Base-by-base conservation (phyloP, 495 filamentous ascomycete species). In the Penicillium antarcticum region DNA sequence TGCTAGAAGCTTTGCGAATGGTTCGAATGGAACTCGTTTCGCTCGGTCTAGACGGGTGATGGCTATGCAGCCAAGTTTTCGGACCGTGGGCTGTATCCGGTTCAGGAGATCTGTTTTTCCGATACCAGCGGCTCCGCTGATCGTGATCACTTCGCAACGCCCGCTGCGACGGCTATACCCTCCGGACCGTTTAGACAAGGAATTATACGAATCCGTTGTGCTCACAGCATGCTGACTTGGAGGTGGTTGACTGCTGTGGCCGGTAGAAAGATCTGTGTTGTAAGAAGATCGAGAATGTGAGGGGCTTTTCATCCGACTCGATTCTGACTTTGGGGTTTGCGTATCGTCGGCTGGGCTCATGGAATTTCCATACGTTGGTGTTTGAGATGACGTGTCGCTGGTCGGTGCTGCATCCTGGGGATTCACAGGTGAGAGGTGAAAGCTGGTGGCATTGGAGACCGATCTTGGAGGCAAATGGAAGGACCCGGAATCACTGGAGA, bases 61-160 rank as follows among this genome's bases (percentile, higher is more conserved):
- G 0, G 89, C 87, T 59, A 90, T 91, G 58, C 92, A 96, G 1
- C 89, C 89, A 42, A 77, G 64, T 49, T 82, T 82, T 37, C 91
- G 81, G 8, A 88, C 90, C 31, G 84, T 78, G 13, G 81, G 77
- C 49, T 92, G 82, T 9, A 91, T 81, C 23, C 84, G 86, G 59
- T 91, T 89, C 18, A 94, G 76, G 7, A 96, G 79, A 53, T 84
- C 86, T 23, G 88, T 89, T 65, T 96, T 96, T 11, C 91, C 91
- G 21, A 91, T 75, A 0, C 91, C 91, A 31, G 87, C 83, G 32
- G 80, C 76, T 8, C 89, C 91, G 43, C 82, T 81, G 32, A 96
- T 84, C 13, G 83, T 80, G 40, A 95, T 81, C 17, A 96, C 80
- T 59, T 95, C 90, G 57, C 86, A 91, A 17, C 83, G 78, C 7